Evolutionary conservation across 2,329 filamentous ascomycete species (phyloP).

Genomic region (Byssochlamys sp.): DNA sequence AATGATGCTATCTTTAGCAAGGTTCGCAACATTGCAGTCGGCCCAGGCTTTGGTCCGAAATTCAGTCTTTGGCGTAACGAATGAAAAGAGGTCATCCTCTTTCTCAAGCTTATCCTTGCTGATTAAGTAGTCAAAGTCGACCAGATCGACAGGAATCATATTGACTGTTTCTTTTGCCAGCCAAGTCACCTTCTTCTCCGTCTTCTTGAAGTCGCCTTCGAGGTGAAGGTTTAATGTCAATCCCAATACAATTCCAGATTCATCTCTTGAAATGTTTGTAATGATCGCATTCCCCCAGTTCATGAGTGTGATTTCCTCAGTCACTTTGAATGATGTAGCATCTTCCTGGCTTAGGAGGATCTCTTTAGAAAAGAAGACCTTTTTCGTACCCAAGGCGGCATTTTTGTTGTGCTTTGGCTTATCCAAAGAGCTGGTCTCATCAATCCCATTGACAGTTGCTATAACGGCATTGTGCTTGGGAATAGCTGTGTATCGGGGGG

Average conservation of each 20-base stretch:
- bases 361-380: conserved; percentile 20
- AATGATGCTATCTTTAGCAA: conserved; percentile 76
- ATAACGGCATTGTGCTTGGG: conserved; percentile 15
- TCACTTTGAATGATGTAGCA: conserved; percentile 19
- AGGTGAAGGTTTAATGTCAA: conserved; percentile 71
- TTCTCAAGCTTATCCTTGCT: conserved; percentile 79
- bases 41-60: conserved; percentile 61
- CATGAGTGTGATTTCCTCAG: conserved; percentile 27
- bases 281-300: conserved; percentile 22
- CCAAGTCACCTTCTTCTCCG: conserved; percentile 86
- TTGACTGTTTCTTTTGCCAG: conserved; percentile 61
- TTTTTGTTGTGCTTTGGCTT: conserved; percentile 26
- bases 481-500: conserved; percentile 22
- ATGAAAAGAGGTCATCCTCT: conserved; percentile 70
- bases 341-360: conserved; percentile 24
- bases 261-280: conserved; percentile 8
- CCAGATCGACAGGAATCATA: conserved; percentile 63
- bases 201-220: conserved; percentile 77
- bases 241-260: conserved; percentile 9
- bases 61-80: conserved; percentile 61
- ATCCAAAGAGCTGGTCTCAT: conserved; percentile 42
- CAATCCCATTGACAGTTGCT: conserved; percentile 43
- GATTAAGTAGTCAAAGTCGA: conserved; percentile 77
- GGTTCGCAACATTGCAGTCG: conserved; percentile 61
- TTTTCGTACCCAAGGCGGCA: conserved; percentile 21